These are phyloP conservation scores for Hypoxylon rubiginosum DNA, from an alignment of 2,329 filamentous ascomycete genomes.

Conservation along the genomic window DNA sequence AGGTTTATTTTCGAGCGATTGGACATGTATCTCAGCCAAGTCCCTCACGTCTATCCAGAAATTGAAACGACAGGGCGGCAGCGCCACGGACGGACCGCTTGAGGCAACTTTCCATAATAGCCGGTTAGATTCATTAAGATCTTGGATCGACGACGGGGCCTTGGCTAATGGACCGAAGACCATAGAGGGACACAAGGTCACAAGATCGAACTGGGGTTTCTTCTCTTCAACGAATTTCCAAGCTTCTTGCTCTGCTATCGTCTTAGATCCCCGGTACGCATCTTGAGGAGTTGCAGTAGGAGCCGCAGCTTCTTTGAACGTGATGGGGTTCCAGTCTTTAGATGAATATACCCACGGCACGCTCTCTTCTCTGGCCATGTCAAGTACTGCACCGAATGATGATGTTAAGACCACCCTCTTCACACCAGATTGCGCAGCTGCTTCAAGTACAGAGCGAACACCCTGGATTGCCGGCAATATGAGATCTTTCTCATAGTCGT, in stretches of 20 bases:
- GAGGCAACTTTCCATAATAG: conserved; percentile 22
- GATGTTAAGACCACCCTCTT: conserved; percentile 20
- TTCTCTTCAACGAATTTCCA: conserved; percentile 21
- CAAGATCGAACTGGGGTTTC: conserved; percentile 25
- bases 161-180: conserved; percentile 16
- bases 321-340: conserved; percentile 25
- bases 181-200: conserved; percentile 24
- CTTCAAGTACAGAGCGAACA: conserved; percentile 19
- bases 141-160: conserved; percentile 6
- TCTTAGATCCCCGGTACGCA: conserved; percentile 24
- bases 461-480: conserved; percentile 22
- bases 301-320: conserved; percentile 3
- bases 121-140: conserved; percentile 20
- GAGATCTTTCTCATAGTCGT: conserved; percentile 18
- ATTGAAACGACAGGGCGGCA: conserved; percentile 25
- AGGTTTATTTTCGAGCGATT: conserved; percentile 8
- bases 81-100: conserved; percentile 3
- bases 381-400: conserved; percentile 22
- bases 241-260: conserved; percentile 13
- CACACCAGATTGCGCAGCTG: conserved; percentile 5
- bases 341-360: conserved; percentile 16
- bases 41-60: conserved; percentile 27
- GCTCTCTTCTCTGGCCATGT: conserved; percentile 18
- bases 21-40: conserved; percentile 21
- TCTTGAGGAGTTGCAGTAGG: conserved; percentile 22